phyloP scores from a whole-genome alignment of 352 stramenopile genomes.

The Pythium monospermum region DNA sequence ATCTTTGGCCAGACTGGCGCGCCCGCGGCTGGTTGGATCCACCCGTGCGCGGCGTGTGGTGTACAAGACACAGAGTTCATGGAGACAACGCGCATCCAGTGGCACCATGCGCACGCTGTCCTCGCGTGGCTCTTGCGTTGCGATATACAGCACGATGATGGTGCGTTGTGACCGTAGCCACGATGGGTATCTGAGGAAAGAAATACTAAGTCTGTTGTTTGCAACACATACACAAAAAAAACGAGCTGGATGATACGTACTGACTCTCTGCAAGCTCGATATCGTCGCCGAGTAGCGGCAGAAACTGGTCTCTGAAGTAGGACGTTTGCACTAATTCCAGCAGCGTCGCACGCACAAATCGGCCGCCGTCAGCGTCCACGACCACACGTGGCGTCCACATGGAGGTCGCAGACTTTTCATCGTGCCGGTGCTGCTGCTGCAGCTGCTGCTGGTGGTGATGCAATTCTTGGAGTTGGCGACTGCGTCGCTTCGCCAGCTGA shows the following conservation, averaged over 20 bases:
- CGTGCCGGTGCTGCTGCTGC: neutral
- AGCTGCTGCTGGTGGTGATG: neutral
- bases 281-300: constrained; percentile 2
- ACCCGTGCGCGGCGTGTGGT: neutral
- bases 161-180: neutral
- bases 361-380: neutral
- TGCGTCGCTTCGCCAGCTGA: no score
- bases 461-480: no score
- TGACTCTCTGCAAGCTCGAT: neutral
- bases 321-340: constrained; percentile 2
- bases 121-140: neutral
- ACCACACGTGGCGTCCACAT: no score
- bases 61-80: constrained; percentile 15
- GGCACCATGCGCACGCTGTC: neutral
- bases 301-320: constrained; percentile 7
- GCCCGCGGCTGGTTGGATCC: neutral
- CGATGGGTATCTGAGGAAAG: neutral
- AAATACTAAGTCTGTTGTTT: neutral
- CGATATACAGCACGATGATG: constrained; percentile 7
- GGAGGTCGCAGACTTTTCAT: neutral
- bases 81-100: neutral
- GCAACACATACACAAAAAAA: neutral
- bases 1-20: neutral
- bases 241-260: neutral
- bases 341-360: constrained; percentile 7